Conservation (phyloP, 495 filamentous ascomycete genomes). For the Friedmanniomyces simplex region DNA sequence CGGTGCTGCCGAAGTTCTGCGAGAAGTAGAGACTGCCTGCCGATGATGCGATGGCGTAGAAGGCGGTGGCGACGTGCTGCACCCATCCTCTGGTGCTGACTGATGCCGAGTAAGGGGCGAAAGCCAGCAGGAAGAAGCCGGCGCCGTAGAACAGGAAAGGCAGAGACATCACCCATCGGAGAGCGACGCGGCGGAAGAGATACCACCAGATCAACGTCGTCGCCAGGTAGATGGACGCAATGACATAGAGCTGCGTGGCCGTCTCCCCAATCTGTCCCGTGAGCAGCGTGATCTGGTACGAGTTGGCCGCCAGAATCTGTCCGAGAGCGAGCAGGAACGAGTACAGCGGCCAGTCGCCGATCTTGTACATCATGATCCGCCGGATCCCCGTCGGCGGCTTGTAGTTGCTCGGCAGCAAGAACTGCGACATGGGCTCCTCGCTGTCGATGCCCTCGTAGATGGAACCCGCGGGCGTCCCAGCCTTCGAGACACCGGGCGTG, state of each 20-base stretch:
- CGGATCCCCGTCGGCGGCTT: constrained; percentile 55
- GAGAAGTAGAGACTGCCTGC: constrained; percentile 54
- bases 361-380: constrained; percentile 32
- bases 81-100: constrained; percentile 36
- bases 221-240: constrained; percentile 51
- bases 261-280: constrained; percentile 50
- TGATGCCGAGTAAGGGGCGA: constrained; percentile 39
- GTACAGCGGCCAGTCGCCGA: constrained; percentile 58
- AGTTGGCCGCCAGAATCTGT: constrained; percentile 57
- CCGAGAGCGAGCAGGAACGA: constrained; percentile 57
- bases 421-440: constrained; percentile 36
- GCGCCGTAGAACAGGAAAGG: constrained; percentile 53
- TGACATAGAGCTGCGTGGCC: constrained; percentile 51
- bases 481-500: neutral
- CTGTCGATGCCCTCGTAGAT: constrained; percentile 9
- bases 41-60: constrained; percentile 51
- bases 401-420: constrained; percentile 54
- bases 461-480: constrained; percentile 12
- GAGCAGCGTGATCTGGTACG: constrained; percentile 58
- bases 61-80: constrained; percentile 47
- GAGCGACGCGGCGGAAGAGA: constrained; percentile 46
- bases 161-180: constrained; percentile 45
- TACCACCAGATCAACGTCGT: constrained; percentile 55
- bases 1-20: constrained; percentile 57
- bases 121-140: constrained; percentile 53